A percentile compares a stretch with the other conserved stretches of the same genome.
phyloP scores from a whole-genome alignment of 148 eudicot genomes.

The Vaccinium corymbosum region DNA sequence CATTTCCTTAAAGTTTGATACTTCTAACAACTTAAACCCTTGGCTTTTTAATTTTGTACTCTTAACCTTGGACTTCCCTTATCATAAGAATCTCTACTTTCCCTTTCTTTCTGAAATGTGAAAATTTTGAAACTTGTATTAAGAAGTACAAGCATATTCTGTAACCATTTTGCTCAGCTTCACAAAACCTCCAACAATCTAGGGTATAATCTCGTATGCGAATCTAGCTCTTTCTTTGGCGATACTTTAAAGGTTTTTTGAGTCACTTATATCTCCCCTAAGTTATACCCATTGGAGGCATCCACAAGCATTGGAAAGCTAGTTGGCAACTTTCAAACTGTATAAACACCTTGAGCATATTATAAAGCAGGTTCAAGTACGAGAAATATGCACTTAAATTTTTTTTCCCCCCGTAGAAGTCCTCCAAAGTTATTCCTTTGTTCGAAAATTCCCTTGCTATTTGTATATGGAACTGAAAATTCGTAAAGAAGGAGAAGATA shows the following conservation, averaged over 20 bases:
- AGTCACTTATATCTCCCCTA: neutral
- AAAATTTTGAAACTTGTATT: neutral
- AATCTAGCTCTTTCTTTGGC: neutral
- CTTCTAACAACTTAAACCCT: neutral
- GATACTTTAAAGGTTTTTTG: neutral
- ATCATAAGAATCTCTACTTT: neutral
- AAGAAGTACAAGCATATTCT: constrained; percentile 9
- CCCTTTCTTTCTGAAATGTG: neutral
- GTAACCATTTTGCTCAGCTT: neutral
- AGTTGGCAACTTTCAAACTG: neutral
- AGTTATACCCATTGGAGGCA: neutral
- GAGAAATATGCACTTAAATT: neutral
- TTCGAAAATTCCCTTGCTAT: neutral
- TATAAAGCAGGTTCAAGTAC: neutral
- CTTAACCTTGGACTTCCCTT: neutral
- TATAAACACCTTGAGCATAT: neutral
- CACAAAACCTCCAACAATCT: neutral
- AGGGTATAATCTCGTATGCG: neutral
- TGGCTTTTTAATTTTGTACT: neutral
- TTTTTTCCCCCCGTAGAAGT: neutral
- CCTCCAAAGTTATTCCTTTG: neutral
- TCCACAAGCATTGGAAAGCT: neutral
- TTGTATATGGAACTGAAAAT: neutral
- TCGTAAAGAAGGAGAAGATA: neutral
- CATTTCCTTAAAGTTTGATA: neutral